Evolutionary conservation across 306 rosid species (phyloP), one percentile per base, ranked within the genome.

Genomic region (Casuarina equisetifolia): DNA sequence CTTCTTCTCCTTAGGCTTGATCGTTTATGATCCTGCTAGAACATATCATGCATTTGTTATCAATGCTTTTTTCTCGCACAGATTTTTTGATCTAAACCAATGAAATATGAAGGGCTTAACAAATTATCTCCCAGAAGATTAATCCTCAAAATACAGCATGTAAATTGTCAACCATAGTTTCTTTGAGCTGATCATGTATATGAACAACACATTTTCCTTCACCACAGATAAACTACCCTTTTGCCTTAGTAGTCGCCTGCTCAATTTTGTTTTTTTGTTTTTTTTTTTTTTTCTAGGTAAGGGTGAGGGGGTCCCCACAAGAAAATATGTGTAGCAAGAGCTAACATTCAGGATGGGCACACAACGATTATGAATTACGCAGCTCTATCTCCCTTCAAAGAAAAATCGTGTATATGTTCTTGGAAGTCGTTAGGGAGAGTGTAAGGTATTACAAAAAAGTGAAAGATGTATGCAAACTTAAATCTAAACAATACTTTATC

Each of bases 381-480:
- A 20, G 25, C 71, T 16, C 50, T 42, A 25, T 64, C 70, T n/a
- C 32, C 9, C 15, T 3, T 39, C 9, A 40, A 1, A 39, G 19
- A 0, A 16, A 15, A 36, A 66, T 6, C 7, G 36, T 6, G 36
- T 66, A 66, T 5, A 48, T 7, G 9, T 42, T 42, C n/a, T 20
- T 19, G n/a, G 40, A 48, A 3, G 48, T 40, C 15, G 71, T 35
- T 3, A 63, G 5, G 38, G 35, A 66, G 1, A n/a, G 40, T 40
- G 49, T 2, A n/a, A 66, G 36, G 17, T 42, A 38, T 6, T 25
- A 54, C 2, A 53, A 48, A 64, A 20, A 76, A 62, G 75, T 64
- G 63, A 49, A 3, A 76, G 49, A 82, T 16, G 25, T 62, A 83
- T 61, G 83, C 62, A 49, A 52, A 43, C 46, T 58, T 53, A 62